Conservation (phyloP, 805 yeast species). For the Brettanomyces naardenensis region DNA sequence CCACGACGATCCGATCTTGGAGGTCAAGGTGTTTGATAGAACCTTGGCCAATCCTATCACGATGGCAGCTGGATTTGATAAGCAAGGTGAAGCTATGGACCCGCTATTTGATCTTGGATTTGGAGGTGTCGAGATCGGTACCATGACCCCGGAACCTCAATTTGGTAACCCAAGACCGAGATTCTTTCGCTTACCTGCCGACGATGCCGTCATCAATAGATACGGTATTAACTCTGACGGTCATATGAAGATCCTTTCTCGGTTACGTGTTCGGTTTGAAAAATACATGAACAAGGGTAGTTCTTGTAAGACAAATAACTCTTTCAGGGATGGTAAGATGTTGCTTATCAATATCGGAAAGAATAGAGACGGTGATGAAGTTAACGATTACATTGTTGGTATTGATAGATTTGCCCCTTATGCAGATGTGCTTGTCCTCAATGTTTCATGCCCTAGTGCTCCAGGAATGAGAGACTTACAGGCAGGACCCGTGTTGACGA, state of each 20-base stretch:
- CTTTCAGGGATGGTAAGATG: constrained; percentile 57
- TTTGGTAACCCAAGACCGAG: constrained; percentile 94
- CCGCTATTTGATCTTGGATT: constrained; percentile 72
- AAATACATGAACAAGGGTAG: constrained; percentile 22
- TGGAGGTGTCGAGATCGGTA: constrained; percentile 87
- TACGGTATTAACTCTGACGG: constrained; percentile 94
- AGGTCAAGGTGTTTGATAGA: constrained; percentile 59
- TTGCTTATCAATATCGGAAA: constrained; percentile 87
- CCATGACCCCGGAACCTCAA: constrained; percentile 88
- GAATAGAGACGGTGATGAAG: constrained; percentile 87
- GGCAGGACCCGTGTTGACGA: constrained; percentile 62
- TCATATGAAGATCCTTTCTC: constrained; percentile 62
- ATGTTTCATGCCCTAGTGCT: constrained; percentile 93
- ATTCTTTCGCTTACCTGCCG: constrained; percentile 76
- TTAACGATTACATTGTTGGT: constrained; percentile 78
- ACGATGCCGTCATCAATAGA: constrained; percentile 87
- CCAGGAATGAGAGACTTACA: constrained; percentile 91
- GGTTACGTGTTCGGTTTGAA: constrained; percentile 58
- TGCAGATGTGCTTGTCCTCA: constrained; percentile 86
- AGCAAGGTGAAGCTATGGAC: constrained; percentile 88
- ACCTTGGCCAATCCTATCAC: constrained; percentile 73
- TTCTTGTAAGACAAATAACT: constrained; percentile 12
- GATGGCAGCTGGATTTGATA: constrained; percentile 93
- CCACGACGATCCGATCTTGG: constrained; percentile 40
- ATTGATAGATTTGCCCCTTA: constrained; percentile 71